Percentiles rank a stretch among this genome's conserved stretches.
Evolutionary conservation across 345 rosid species (phyloP).

Genomic region (Erucastrum elatum): DNA sequence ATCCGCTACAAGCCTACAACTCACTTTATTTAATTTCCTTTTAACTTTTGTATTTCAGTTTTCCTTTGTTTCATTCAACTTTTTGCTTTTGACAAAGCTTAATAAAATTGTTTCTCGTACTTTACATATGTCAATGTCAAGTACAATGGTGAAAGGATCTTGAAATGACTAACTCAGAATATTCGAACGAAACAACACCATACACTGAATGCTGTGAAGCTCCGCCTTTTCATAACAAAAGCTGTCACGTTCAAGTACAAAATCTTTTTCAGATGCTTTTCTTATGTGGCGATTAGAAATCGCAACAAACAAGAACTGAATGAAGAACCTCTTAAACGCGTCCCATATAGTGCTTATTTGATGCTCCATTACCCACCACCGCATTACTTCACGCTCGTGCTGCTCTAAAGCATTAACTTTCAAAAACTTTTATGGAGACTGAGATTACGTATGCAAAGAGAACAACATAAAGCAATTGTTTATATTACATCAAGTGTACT

Average conservation of each 20-base stretch:
- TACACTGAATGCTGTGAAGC: conserved; percentile 23
- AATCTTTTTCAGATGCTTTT: conserved; percentile 23
- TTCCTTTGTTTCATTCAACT: not conserved
- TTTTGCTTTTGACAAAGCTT: not conserved
- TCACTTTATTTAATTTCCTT: not conserved
- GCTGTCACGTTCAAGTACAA: conserved; percentile 35
- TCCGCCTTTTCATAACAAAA: not conserved
- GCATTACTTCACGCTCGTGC: conserved; percentile 36
- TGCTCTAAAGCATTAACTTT: conserved; percentile 28
- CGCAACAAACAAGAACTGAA: conserved; percentile 17
- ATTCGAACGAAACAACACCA: conserved; percentile 34
- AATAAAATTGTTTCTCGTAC: not conserved
- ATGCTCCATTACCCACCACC: conserved; percentile 35
- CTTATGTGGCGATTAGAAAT: conserved; percentile 39
- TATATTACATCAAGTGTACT: not conserved
- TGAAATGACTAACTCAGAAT: conserved; percentile 34
- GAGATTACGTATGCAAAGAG: conserved; percentile 32
- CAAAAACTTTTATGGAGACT: conserved; percentile 18
- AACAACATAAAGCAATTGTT: conserved; percentile 11
- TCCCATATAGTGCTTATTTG: conserved; percentile 12
- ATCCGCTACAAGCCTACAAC: no score
- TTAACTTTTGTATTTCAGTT: not conserved
- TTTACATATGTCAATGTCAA: conserved; percentile 6
- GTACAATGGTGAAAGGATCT: conserved; percentile 20
- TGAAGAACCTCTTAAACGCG: conserved; percentile 30